These are phyloP conservation scores for Ophiobolus disseminans DNA, from an alignment of 2,329 filamentous ascomycete species.

Conservation along the genomic window DNA sequence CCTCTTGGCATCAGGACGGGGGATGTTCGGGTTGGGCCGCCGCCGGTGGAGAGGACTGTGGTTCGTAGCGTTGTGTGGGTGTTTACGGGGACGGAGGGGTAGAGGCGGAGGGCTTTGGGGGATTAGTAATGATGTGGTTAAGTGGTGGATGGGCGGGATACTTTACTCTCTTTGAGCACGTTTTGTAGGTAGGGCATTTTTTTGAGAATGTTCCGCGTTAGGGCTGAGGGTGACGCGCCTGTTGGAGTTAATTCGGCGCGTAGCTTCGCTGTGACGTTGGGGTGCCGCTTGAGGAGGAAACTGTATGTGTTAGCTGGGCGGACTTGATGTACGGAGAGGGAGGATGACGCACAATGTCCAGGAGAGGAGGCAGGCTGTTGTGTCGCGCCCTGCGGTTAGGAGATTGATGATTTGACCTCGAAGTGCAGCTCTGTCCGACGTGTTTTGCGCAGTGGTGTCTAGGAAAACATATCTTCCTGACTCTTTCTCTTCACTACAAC, in stretches of 20 bases:
- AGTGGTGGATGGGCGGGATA: not conserved
- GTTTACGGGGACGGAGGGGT: conserved; percentile 37
- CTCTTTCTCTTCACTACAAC: conserved; percentile 21
- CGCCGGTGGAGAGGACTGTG: conserved; percentile 37
- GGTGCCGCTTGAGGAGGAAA: conserved; percentile 43
- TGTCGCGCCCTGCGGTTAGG: conserved; percentile 40
- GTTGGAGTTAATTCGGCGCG: conserved; percentile 41
- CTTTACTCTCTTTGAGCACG: conserved; percentile 50
- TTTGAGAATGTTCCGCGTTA: conserved; percentile 52
- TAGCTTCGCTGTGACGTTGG: conserved; percentile 40
- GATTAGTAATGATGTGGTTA: not conserved
- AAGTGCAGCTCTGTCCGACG: conserved; percentile 47
- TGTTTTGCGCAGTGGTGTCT: conserved; percentile 44
- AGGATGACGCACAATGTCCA: conserved; percentile 33
- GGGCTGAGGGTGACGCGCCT: conserved; percentile 45
- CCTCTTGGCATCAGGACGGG: conserved; percentile 41
- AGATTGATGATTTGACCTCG: conserved; percentile 53
- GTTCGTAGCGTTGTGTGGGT: conserved; percentile 26
- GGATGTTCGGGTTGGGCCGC: conserved; percentile 29
- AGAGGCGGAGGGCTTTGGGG: conserved; percentile 33
- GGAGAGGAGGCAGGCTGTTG: conserved; percentile 38
- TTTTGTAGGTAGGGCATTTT: conserved; percentile 35
- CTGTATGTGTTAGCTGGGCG: conserved; percentile 19
- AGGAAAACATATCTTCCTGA: conserved; percentile 48
- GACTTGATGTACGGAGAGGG: too few relatives aligned